phyloP scores from a whole-genome alignment of 805 yeast genomes.

The Suhomyces sp. region DNA sequence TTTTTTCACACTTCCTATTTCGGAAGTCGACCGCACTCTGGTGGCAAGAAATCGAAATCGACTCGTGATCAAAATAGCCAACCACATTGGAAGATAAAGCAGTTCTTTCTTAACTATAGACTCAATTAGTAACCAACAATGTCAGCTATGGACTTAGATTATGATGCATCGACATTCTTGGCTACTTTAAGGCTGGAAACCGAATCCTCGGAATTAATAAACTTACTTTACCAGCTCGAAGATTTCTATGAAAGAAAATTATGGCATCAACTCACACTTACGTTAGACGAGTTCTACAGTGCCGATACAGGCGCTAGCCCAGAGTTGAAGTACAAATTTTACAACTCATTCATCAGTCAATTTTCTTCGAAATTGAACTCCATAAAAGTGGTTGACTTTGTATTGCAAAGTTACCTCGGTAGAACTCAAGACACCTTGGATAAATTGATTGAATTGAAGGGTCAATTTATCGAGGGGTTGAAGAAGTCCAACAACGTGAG shows the following conservation, averaged over 20 bases:
- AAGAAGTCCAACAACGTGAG: slow-evolving; percentile 27
- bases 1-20: slow-evolving; percentile 4
- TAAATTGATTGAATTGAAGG: slow-evolving; percentile 35
- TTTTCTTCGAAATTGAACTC: slow-evolving; percentile 74
- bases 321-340: slow-evolving; percentile 61
- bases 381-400: slow-evolving; percentile 72
- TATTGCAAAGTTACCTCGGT: slow-evolving; percentile 48
- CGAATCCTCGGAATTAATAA: slow-evolving; percentile 57
- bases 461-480: slow-evolving; percentile 22
- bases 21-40: slow-evolving; percentile 7
- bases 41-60: slow-evolving; percentile 5
- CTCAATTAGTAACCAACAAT: slow-evolving; percentile 7
- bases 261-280: slow-evolving; percentile 89
- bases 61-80: background rate
- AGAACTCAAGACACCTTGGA: slow-evolving; percentile 27
- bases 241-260: slow-evolving; percentile 83
- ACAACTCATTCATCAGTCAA: slow-evolving; percentile 62
- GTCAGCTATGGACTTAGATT: slow-evolving; percentile 40
- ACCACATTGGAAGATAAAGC: background rate
- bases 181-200: slow-evolving; percentile 63
- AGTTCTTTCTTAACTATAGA: background rate
- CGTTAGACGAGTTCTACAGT: slow-evolving; percentile 57
- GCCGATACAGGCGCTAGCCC: slow-evolving; percentile 32
- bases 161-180: slow-evolving; percentile 45
- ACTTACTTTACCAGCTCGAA: slow-evolving; percentile 66